phyloP scores from a whole-genome alignment of 192 early-diverging fungal species.

The Pilobolus umbonatus region DNA sequence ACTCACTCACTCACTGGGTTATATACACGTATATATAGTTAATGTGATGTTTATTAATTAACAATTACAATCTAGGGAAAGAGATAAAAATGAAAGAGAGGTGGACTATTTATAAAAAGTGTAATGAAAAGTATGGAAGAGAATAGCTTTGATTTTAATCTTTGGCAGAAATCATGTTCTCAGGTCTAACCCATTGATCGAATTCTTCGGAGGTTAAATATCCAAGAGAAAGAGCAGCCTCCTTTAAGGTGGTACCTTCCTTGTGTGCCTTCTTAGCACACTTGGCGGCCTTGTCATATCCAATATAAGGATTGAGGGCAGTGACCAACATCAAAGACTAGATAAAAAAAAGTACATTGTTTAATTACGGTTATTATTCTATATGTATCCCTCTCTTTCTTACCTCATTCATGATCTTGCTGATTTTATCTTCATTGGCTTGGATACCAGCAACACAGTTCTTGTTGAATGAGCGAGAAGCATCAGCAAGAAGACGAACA shows the following conservation, averaged over 20 bases:
- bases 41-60: neutral
- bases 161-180: slow-evolving; percentile 63
- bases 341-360: neutral
- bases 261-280: slow-evolving; percentile 66
- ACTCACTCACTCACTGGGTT: too few relatives aligned
- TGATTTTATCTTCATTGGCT: slow-evolving; percentile 90
- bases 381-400: neutral
- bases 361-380: neutral
- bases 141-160: neutral
- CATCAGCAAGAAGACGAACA: slow-evolving; percentile 81
- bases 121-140: too few relatives aligned
- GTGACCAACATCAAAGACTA: slow-evolving; percentile 95
- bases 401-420: slow-evolving; percentile 69
- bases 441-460: slow-evolving; percentile 96
- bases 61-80: neutral
- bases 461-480: slow-evolving; percentile 85
- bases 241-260: slow-evolving; percentile 75
- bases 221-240: slow-evolving; percentile 86
- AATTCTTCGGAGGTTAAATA: slow-evolving; percentile 88
- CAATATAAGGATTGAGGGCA: slow-evolving; percentile 97
- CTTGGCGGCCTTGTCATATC: slow-evolving; percentile 85
- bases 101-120: neutral
- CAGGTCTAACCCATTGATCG: slow-evolving; percentile 92
- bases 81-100: neutral
- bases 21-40: too few relatives aligned